Conservation (phyloP, 1,284 basidiomycete species). For the Coriolopsis trogii region DNA sequence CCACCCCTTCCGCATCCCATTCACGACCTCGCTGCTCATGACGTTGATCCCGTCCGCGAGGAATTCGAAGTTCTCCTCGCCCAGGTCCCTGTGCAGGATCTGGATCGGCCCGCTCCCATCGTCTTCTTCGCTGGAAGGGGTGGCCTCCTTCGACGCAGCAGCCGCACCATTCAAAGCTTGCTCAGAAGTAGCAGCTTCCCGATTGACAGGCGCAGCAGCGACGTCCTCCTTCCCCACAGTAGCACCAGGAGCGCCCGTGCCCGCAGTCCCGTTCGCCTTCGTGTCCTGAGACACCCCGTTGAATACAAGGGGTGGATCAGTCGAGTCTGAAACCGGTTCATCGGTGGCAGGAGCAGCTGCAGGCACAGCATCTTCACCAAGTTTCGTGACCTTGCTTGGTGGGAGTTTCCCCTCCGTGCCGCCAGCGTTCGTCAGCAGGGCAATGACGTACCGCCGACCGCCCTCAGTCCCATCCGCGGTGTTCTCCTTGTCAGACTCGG, state of each 20-base stretch:
- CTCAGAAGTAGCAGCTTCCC: not conserved
- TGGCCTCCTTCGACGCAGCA: not conserved
- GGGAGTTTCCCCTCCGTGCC: constrained; percentile 19
- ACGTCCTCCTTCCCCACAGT: too few relatives aligned
- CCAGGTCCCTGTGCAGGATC: constrained; percentile 30
- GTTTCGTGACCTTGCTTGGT: not conserved
- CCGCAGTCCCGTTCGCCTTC: not conserved
- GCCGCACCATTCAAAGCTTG: not conserved
- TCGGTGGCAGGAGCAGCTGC: not conserved
- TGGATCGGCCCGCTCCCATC: constrained; percentile 21
- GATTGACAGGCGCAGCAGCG: too few relatives aligned
- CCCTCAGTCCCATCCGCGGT: constrained; percentile 3
- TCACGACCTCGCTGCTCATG: constrained; percentile 23
- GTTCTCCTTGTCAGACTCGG: constrained; percentile 31
- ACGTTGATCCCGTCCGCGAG: constrained; percentile 29
- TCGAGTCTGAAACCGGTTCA: too few relatives aligned
- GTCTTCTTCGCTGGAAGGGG: not conserved
- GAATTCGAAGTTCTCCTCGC: constrained; percentile 33
- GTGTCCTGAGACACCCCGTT: not conserved
- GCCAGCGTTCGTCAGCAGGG: constrained; percentile 22
- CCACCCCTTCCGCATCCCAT: constrained; percentile 29
- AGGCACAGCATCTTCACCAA: not conserved
- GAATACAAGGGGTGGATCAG: too few relatives aligned
- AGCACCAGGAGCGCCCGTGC: not conserved
- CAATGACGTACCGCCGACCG: constrained; percentile 26